Conservation (phyloP, 208 protist genomes). For the Wallacemonas sp. region DNA sequence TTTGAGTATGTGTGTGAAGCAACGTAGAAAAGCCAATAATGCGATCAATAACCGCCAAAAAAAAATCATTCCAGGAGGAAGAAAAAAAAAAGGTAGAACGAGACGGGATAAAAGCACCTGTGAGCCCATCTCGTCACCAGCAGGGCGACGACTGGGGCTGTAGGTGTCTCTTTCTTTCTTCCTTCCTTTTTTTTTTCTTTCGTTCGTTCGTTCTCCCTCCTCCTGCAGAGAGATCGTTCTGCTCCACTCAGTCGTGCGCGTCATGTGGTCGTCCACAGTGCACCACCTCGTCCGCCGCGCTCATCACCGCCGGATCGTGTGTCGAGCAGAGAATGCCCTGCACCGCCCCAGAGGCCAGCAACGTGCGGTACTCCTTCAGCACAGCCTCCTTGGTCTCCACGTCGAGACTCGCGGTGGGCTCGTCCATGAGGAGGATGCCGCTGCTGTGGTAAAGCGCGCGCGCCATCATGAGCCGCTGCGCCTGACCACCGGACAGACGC, state of each 20-base stretch:
- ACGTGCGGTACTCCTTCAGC: constrained; percentile 41
- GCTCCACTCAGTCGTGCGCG: too few species aligned
- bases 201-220: too few species aligned
- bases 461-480: constrained; percentile 76
- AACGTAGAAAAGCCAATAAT: not conserved
- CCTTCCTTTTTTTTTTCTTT: not conserved
- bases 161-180: too few species aligned
- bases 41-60: not conserved
- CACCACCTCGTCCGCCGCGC: constrained; percentile 58
- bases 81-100: constrained; percentile 12
- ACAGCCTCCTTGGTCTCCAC: constrained; percentile 43
- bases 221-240: too few species aligned
- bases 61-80: constrained; percentile 16
- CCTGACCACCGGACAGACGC: constrained; percentile 72
- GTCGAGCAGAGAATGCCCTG: constrained; percentile 62
- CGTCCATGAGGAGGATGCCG: constrained; percentile 76
- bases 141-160: too few species aligned
- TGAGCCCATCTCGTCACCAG: too few species aligned
- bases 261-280: not conserved
- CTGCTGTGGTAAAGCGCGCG: constrained; percentile 69
- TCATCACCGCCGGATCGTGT: constrained; percentile 63
- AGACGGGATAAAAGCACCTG: constrained; percentile 20
- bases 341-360: constrained; percentile 44
- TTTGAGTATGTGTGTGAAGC: not conserved
- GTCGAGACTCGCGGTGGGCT: constrained; percentile 76